A percentile compares a stretch with the other conserved stretches of the same genome.
These are phyloP conservation scores for Medicago arabica DNA, from an alignment of 306 rosid genomes.

Conservation along the genomic window DNA sequence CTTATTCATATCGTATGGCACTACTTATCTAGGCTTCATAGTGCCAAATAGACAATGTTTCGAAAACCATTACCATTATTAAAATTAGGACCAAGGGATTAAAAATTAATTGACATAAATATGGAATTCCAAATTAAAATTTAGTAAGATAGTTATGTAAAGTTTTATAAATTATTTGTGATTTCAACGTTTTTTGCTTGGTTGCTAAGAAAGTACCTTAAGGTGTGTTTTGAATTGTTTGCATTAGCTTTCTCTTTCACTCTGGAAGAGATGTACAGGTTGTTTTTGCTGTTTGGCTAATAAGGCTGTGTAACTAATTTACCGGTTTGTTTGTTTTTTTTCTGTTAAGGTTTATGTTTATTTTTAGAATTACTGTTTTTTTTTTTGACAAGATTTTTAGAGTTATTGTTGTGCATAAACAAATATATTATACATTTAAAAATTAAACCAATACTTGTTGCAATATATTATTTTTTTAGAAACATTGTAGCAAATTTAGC, in stretches of 20 bases:
- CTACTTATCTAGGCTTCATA: too few relatives aligned
- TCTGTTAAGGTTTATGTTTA: conserved; percentile 14
- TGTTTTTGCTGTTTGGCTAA: conserved; percentile 45
- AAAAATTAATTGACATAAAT: too few relatives aligned
- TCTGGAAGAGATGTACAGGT: conserved; percentile 14
- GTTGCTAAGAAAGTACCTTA: conserved; percentile 37
- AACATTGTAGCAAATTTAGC: neutral
- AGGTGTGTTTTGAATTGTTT: neutral
- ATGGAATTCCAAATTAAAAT: too few relatives aligned
- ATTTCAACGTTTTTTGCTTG: conserved; percentile 31
- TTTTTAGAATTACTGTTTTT: conserved; percentile 29
- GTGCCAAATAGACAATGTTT: too few relatives aligned
- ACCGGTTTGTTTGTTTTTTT: neutral
- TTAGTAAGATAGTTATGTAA: too few relatives aligned
- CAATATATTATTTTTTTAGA: neutral
- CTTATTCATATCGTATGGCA: too few relatives aligned
- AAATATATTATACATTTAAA: too few relatives aligned
- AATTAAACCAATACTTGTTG: neutral
- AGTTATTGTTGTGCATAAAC: conserved; percentile 23
- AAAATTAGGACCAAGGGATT: too few relatives aligned
- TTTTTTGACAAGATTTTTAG: conserved; percentile 12
- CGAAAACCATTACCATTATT: too few relatives aligned
- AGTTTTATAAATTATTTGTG: too few relatives aligned
- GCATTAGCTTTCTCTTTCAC: conserved; percentile 9
- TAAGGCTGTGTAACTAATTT: neutral